phyloP scores from a whole-genome alignment of 306 rosid species.

The Cotoneaster glaucophyllus region DNA sequence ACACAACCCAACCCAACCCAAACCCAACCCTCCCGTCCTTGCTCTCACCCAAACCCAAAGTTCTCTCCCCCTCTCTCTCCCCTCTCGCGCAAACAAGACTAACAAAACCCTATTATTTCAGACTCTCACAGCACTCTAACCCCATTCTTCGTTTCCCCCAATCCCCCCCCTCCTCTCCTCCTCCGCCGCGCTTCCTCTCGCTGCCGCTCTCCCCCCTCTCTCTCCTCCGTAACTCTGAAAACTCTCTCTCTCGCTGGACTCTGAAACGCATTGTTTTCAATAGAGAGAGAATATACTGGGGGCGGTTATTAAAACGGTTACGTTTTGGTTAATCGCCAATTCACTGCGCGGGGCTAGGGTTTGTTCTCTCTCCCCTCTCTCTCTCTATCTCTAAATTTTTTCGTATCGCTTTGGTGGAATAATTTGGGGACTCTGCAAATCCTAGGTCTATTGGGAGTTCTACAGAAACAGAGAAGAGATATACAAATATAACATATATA shows the following conservation, averaged over 20 bases:
- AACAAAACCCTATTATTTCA: constrained; percentile 45
- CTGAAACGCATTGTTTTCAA: constrained; percentile 47
- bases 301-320: constrained; percentile 52
- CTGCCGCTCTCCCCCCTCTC: neutral
- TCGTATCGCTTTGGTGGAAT: neutral
- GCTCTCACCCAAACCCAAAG: constrained; percentile 7
- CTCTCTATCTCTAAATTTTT: neutral
- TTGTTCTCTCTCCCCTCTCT: constrained; percentile 23
- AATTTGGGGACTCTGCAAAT: constrained; percentile 25
- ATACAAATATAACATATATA: neutral
- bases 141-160: constrained; percentile 22
- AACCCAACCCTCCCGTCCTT: neutral
- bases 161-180: neutral
- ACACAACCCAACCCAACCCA: neutral
- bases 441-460: constrained; percentile 35
- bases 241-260: neutral
- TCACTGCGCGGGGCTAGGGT: constrained; percentile 59
- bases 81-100: constrained; percentile 39
- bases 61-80: neutral
- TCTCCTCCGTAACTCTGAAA: constrained; percentile 3
- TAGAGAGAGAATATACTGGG: constrained; percentile 17
- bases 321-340: constrained; percentile 40
- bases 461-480: neutral
- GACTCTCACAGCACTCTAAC: constrained; percentile 1
- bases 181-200: neutral